phyloP scores from a whole-genome alignment of 164 flowering plant genomes.

The Magnolia changhungtana region DNA sequence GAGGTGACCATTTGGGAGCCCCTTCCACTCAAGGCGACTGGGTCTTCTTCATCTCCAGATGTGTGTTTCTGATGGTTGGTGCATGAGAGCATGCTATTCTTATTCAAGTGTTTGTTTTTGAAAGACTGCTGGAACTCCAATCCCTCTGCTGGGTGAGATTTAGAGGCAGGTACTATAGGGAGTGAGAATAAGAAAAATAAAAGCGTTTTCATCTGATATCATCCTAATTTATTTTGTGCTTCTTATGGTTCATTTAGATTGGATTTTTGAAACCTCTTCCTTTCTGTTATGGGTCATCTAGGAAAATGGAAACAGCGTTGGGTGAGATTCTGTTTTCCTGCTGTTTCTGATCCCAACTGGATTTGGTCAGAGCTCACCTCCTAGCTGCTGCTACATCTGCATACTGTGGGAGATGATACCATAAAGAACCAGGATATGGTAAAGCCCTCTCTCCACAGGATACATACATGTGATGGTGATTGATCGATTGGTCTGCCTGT shows the following conservation, averaged over 20 bases:
- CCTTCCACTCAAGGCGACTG: conserved; percentile 14
- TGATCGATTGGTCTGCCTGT: too few relatives aligned
- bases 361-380: background rate
- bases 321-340: background rate
- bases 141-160: background rate
- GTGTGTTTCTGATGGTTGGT: conserved; percentile 26
- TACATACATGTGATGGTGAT: too few relatives aligned
- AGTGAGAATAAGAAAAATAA: background rate
- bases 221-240: background rate
- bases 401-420: too few relatives aligned
- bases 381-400: too few relatives aligned
- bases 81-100: background rate
- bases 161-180: background rate
- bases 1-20: conserved; percentile 24
- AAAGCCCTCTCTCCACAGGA: too few relatives aligned
- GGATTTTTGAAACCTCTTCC: background rate
- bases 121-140: background rate
- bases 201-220: background rate
- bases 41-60: conserved; percentile 7
- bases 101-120: background rate
- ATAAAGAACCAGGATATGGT: too few relatives aligned
- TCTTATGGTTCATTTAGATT: background rate
- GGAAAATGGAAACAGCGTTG: too few relatives aligned
- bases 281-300: background rate
- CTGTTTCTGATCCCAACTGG: background rate